Evolutionary conservation across 1,284 basidiomycete genomes (phyloP).

Genomic region (Peniophora sp.): DNA sequence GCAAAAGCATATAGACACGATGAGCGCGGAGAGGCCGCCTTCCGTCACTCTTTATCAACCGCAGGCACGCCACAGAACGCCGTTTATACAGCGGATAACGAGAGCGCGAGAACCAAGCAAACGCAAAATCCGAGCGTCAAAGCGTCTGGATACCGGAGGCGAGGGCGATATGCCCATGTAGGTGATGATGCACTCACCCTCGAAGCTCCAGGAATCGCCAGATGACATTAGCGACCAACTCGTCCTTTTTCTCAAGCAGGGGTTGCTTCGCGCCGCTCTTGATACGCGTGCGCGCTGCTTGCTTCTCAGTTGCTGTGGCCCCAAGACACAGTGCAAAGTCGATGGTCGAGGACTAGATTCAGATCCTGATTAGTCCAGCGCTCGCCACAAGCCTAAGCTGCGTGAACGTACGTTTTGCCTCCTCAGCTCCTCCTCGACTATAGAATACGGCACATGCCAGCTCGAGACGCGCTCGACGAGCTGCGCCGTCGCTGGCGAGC

Average conservation of each 20-base stretch:
- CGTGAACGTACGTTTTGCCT: conserved; percentile 80
- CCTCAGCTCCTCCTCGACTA: conserved; percentile 92
- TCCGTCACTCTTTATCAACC: background rate
- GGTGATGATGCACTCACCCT: conserved; percentile 51
- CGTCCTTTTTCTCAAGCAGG: conserved; percentile 93
- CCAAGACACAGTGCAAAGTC: conserved; percentile 94
- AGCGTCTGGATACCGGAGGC: too few species aligned
- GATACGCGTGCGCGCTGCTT: conserved; percentile 70
- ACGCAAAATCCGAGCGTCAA: background rate
- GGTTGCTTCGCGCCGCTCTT: conserved; percentile 33
- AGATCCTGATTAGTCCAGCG: background rate
- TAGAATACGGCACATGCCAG: conserved; percentile 87
- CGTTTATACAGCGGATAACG: background rate
- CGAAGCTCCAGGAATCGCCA: conserved; percentile 97
- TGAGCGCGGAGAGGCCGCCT: background rate
- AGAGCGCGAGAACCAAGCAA: background rate
- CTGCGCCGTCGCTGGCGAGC: conserved; percentile 72
- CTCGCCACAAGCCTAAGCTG: background rate
- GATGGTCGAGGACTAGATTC: conserved; percentile 87
- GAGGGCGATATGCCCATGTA: conserved; percentile 3
- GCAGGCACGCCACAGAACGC: background rate
- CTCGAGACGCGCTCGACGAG: conserved; percentile 82
- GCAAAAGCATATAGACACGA: conserved; percentile 6
- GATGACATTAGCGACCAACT: conserved; percentile 95
- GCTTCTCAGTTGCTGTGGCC: conserved; percentile 75